A percentile compares a stretch with the other conserved stretches of the same genome.
phyloP scores from a whole-genome alignment of 2,329 filamentous ascomycete species.

The Talaromyces verruculosus region DNA sequence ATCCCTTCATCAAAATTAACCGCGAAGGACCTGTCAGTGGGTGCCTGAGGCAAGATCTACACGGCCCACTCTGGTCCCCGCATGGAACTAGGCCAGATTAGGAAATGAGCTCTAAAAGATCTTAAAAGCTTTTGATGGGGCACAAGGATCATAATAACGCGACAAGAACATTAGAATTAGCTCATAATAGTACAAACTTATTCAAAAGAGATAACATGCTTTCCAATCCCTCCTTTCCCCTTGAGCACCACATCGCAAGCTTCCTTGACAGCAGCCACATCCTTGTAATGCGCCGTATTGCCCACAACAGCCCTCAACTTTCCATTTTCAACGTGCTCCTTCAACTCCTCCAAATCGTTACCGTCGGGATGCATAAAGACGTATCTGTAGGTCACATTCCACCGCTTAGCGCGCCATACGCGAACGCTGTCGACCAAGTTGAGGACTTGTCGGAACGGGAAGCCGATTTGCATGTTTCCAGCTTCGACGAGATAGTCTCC shows the following conservation, averaged over 20 bases:
- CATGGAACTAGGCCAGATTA: background rate
- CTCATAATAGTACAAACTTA: background rate
- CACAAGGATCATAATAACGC: background rate
- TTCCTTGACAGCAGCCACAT: constrained; percentile 45
- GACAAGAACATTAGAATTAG: background rate
- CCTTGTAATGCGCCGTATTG: constrained; percentile 42
- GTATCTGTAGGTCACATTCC: constrained; percentile 45
- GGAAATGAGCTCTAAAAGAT: constrained; percentile 8
- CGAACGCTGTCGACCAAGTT: constrained; percentile 42
- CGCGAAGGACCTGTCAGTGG: background rate
- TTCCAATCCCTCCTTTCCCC: constrained; percentile 47
- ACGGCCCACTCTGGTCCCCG: background rate
- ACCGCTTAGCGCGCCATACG: constrained; percentile 45
- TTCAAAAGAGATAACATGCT: constrained; percentile 38
- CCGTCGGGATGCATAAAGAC: constrained; percentile 44
- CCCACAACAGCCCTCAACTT: constrained; percentile 47
- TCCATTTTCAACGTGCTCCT: constrained; percentile 44
- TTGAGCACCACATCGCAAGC: constrained; percentile 42
- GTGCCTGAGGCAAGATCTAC: background rate
- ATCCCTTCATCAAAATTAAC: background rate
- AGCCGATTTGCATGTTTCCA: constrained; percentile 31
- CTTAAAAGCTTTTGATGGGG: background rate
- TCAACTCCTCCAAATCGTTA: constrained; percentile 45
- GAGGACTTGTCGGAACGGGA: constrained; percentile 29
- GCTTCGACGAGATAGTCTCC: constrained; percentile 35